phyloP scores from a whole-genome alignment of 2,329 filamentous ascomycete genomes.

The Fusarium denticulatum region DNA sequence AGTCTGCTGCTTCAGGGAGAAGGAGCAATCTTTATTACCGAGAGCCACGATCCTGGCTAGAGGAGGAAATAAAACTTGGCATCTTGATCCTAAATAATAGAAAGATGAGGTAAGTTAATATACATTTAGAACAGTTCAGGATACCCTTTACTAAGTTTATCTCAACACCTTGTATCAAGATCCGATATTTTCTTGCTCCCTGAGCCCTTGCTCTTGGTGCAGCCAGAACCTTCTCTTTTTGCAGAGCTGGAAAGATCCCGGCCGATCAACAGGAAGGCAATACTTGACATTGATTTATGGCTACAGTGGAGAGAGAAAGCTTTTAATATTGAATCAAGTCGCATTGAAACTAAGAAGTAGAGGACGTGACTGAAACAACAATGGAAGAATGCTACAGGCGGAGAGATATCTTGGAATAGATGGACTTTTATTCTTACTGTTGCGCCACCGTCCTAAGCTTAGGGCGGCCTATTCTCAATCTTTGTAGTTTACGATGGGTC shows the following conservation, averaged over 20 bases:
- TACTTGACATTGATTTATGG: background rate
- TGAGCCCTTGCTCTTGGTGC: too few species aligned
- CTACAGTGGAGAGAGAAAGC: too few species aligned
- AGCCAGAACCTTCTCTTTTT: background rate
- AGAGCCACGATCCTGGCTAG: background rate
- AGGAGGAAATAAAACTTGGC: background rate
- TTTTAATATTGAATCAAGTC: background rate
- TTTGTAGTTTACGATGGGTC: too few species aligned
- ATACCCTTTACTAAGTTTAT: too few species aligned
- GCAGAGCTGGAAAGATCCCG: background rate
- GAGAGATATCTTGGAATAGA: background rate
- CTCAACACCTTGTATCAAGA: background rate
- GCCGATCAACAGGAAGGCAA: background rate
- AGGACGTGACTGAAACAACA: background rate
- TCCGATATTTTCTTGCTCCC: background rate
- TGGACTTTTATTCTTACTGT: background rate
- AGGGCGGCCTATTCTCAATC: too few species aligned
- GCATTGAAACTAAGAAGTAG: background rate
- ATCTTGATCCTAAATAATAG: background rate
- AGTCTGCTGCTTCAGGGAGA: background rate
- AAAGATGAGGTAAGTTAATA: background rate
- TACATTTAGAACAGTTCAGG: too few species aligned
- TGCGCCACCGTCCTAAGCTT: too few species aligned
- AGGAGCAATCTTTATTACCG: background rate
- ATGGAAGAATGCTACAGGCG: background rate